Evolutionary conservation across 129 eudicot genomes (phyloP).

Genomic region (Oenanthe sinensis): DNA sequence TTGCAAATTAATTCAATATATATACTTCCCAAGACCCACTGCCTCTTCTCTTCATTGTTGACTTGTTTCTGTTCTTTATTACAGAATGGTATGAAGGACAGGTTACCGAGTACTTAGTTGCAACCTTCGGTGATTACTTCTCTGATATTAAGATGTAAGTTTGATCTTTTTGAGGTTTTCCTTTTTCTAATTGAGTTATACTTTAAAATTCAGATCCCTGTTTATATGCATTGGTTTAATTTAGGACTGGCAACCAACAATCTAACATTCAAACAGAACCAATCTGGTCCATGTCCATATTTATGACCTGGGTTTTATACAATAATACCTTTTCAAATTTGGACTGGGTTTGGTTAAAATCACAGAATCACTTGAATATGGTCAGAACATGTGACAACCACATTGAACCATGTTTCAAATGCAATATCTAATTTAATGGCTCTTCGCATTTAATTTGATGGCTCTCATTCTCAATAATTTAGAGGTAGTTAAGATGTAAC

Average conservation of each 20-base stretch:
- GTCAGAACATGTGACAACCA: not conserved
- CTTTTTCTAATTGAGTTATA: not conserved
- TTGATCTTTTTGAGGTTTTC: not conserved
- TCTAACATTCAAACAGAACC: not conserved
- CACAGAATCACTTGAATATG: not conserved
- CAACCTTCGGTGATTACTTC: conserved; percentile 90
- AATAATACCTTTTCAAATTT: not conserved
- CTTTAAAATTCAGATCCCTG: not conserved
- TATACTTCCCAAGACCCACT: not conserved
- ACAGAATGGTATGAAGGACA: conserved; percentile 98
- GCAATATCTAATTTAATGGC: too few relatives aligned
- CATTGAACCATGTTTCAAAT: not conserved
- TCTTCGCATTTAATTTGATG: not conserved
- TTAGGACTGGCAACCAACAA: not conserved
- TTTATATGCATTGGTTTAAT: not conserved
- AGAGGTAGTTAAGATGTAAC: not conserved
- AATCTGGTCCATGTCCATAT: not conserved
- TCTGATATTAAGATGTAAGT: conserved; percentile 86
- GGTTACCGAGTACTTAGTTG: conserved; percentile 92
- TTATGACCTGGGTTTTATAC: not conserved
- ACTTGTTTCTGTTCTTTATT: conserved; percentile 1
- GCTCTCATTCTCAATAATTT: too few relatives aligned
- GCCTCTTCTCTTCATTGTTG: not conserved
- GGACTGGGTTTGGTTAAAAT: not conserved
- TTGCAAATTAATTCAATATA: not conserved